Percentiles rank a stretch among this genome's conserved stretches.
phyloP scores from a whole-genome alignment of 2,329 filamentous ascomycete species.

The Paracoccidioides brasiliensis region DNA sequence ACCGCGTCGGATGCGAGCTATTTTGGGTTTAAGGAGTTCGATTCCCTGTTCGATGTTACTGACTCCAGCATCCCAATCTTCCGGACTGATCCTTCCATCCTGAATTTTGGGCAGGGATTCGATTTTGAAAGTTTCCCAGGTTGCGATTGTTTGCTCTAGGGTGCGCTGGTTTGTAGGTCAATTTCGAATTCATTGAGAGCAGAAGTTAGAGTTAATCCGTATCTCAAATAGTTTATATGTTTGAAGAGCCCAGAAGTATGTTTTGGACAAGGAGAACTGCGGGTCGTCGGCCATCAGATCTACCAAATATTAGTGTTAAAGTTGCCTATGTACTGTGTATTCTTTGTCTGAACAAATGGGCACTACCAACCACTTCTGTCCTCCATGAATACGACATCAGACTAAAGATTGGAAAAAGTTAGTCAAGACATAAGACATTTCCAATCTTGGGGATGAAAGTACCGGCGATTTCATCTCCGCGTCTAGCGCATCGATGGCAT shows the following conservation, averaged over 20 bases:
- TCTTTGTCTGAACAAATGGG: neutral
- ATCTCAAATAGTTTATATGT: slow-evolving; percentile 7
- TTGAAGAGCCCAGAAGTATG: slow-evolving; percentile 8
- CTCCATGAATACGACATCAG: slow-evolving; percentile 5
- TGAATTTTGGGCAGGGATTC: slow-evolving; percentile 4
- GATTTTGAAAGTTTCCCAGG: slow-evolving; percentile 5
- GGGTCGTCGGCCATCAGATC: slow-evolving; percentile 6
- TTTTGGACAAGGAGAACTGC: slow-evolving; percentile 7
- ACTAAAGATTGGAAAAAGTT: neutral
- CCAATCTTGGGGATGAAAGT: neutral
- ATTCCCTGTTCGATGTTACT: slow-evolving; percentile 3
- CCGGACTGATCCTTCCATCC: slow-evolving; percentile 4
- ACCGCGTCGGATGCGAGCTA: slow-evolving; percentile 1
- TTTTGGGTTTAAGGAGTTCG: slow-evolving; percentile 5
- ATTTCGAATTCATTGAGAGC: neutral
- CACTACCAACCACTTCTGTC: slow-evolving; percentile 4
- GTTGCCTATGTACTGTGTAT: no score
- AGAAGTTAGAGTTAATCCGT: neutral
- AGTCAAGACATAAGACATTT: neutral
- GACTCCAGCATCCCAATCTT: slow-evolving; percentile 4
- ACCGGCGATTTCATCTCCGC: slow-evolving; percentile 6
- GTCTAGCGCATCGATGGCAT: slow-evolving; percentile 5
- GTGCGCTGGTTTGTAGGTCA: neutral
- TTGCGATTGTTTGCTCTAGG: slow-evolving; percentile 4
- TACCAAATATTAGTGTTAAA: neutral